Evolutionary conservation across 2,329 filamentous ascomycete genomes (phyloP).

Genomic region (Xylaria sp.): DNA sequence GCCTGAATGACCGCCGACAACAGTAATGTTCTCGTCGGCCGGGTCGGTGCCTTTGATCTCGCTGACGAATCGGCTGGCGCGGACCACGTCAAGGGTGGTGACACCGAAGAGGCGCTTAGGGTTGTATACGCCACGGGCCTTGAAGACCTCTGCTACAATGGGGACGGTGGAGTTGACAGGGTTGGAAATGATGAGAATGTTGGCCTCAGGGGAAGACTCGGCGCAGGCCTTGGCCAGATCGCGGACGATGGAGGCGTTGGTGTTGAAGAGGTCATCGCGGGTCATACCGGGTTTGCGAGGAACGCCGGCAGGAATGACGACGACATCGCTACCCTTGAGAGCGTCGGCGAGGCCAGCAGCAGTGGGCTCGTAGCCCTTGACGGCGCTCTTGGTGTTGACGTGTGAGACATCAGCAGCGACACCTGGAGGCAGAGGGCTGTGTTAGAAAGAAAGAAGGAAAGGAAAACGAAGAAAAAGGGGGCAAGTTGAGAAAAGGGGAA

Average conservation of each 20-base stretch:
- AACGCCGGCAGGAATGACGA: constrained; percentile 97
- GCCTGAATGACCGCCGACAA: constrained; percentile 96
- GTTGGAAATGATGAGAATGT: constrained; percentile 98
- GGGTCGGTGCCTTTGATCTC: constrained; percentile 93
- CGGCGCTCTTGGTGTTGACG: constrained; percentile 98
- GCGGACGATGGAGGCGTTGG: constrained; percentile 98
- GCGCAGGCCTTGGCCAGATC: constrained; percentile 96
- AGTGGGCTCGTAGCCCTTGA: constrained; percentile 87
- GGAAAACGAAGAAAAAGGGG: not conserved
- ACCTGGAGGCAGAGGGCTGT: constrained; percentile 64
- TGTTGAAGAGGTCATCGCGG: constrained; percentile 99
- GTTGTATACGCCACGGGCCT: constrained; percentile 95
- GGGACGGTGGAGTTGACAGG: constrained; percentile 99
- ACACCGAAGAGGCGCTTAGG: constrained; percentile 99
- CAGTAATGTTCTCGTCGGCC: constrained; percentile 91
- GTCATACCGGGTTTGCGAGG: constrained; percentile 99
- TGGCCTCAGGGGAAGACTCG: constrained; percentile 88
- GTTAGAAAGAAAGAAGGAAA: not conserved
- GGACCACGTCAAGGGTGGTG: constrained; percentile 98
- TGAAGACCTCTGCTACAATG: constrained; percentile 97
- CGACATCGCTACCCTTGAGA: constrained; percentile 89
- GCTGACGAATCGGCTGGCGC: constrained; percentile 96
- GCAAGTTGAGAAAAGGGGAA: not conserved
- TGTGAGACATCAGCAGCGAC: constrained; percentile 98
- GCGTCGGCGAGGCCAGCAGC: constrained; percentile 79